Evolutionary conservation across 2,329 filamentous ascomycete species (phyloP), one percentile per base, ranked within the genome.

Genomic region (Xylariaceae sp.): DNA sequence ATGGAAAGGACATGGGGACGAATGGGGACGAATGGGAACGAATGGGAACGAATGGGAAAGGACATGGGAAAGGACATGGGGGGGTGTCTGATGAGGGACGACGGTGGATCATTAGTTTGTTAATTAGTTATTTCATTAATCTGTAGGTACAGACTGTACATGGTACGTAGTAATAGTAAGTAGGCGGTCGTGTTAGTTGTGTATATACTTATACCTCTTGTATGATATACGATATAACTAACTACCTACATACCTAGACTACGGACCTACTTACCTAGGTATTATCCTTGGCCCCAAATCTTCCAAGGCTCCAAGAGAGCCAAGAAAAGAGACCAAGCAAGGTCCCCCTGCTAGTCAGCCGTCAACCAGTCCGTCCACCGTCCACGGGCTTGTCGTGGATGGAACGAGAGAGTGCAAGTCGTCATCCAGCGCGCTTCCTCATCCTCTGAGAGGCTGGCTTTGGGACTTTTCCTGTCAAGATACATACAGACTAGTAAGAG

Each of bases 341-440:
- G 41, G 4, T 30, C 35, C 60, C 63, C 63, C 64, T 67, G 64
- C 60, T 64, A 62, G 63, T 63, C 58, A 63, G 62, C 62, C 60
- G 61, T 64, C 61, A 50, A 60, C 56, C 51, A 51, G 47, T 49
- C 37, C 50, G 60, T 59, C 19, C 19, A 19, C 19, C 19, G 19
- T 19, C 35, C 35, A 37, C 35, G 35, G 35, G 35, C 35, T 11
- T 37, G 7, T 37, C 56, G 53, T 53, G 56, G 60, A 62, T 63
- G 63, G 63, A 60, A 64, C 58, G 59, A 55, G 54, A 60, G 49
- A 59, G 49, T 56, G 48, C 52, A 61, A 59, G 64, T 60, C 63
- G 64, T 37, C 35, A 37, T 37, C 35, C 12, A 34, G 32, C 5
- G 32, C 12, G 8, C 12, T 3, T 53, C 55, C 54, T 62, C 56